Base-by-base conservation (phyloP, 768 basidiomycete species). In the Hypholoma fasciculare region DNA sequence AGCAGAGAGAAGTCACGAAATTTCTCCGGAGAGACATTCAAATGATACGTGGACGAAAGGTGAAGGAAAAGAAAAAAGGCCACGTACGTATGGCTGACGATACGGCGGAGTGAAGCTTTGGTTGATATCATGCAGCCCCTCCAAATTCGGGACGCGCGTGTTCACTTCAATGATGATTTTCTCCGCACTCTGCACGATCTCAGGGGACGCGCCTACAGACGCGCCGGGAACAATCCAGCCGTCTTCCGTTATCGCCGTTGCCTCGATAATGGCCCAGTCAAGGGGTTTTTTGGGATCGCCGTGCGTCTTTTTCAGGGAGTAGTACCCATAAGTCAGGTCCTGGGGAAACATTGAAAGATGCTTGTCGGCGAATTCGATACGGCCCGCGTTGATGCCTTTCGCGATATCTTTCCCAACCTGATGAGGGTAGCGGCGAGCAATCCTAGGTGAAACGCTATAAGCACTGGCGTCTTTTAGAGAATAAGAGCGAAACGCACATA, bases 261-360 rank as follows among this genome's bases (percentile, higher is more conserved):
- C 80, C 60, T 81, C 79, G 7, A 79, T 77, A 49, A 81, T 78
- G 0, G 80, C 80, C 80, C 79, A 80, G 65, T 81, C 71, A 17
- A 81, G 70, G 1, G 74, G 78, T 50, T 78, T 78, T 39, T 58
- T 68, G 0, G 78, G 76, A 58, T 80, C 77, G 1, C 79, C 78
- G 42, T 78, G 77, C 14, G 67, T 75, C 58, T 80, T 79, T 26
- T 68, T 66, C 13, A 80, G 72, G 38, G 65, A 74, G 63, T 81
- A 80, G 64, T 78, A 81, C 0, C 80, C 80, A 47, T 81, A 80
- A 0, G 75, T 76, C 20, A 81, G 64, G 52, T 81, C 80, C 59
- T 81, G 79, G 0, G 78, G 79, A 61, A 81, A 81, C 80, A 81
- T 80, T 12, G 78, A 79, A 23, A 81, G 69, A 63, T 80, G 79